Percentiles rank a stretch among this genome's conserved stretches.
Evolutionary conservation across 768 basidiomycete species (phyloP).

Genomic region (Hygrophorus pudorinus): DNA sequence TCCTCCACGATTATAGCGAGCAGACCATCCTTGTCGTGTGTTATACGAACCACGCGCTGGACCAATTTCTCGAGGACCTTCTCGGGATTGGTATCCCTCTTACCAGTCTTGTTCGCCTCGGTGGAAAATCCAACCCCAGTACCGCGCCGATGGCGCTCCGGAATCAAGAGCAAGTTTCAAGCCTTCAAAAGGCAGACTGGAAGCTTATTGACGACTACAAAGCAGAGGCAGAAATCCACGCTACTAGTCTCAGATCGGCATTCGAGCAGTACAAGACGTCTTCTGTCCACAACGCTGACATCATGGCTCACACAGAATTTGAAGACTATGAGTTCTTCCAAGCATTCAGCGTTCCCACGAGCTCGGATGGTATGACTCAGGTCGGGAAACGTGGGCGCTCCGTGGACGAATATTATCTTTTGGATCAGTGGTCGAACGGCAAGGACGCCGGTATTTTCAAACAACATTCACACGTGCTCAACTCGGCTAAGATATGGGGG

Average conservation of each 20-base stretch:
- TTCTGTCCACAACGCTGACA: slow-evolving; percentile 15
- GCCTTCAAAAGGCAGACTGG: slow-evolving; percentile 27
- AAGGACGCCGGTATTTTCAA: slow-evolving; percentile 33
- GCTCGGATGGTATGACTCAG: slow-evolving; percentile 32
- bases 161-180: slow-evolving; percentile 21
- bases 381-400: slow-evolving; percentile 31
- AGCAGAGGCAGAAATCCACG: not conserved
- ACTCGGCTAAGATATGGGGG: slow-evolving; percentile 24
- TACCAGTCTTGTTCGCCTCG: slow-evolving; percentile 42
- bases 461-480: slow-evolving; percentile 14
- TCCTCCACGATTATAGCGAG: slow-evolving; percentile 36
- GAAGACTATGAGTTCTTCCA: slow-evolving; percentile 33
- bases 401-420: slow-evolving; percentile 29
- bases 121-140: slow-evolving; percentile 40
- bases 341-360: slow-evolving; percentile 34
- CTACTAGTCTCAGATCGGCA: slow-evolving; percentile 16
- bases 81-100: slow-evolving; percentile 47
- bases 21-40: slow-evolving; percentile 58
- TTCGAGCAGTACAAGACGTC: slow-evolving; percentile 21
- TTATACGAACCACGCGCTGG: slow-evolving; percentile 68
- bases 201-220: slow-evolving; percentile 30
- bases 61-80: slow-evolving; percentile 58
- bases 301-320: slow-evolving; percentile 43
- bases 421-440: slow-evolving; percentile 38
- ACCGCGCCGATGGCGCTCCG: slow-evolving; percentile 38